phyloP scores from a whole-genome alignment of 2,329 filamentous ascomycete species.

The Chaetomium olivaceum region DNA sequence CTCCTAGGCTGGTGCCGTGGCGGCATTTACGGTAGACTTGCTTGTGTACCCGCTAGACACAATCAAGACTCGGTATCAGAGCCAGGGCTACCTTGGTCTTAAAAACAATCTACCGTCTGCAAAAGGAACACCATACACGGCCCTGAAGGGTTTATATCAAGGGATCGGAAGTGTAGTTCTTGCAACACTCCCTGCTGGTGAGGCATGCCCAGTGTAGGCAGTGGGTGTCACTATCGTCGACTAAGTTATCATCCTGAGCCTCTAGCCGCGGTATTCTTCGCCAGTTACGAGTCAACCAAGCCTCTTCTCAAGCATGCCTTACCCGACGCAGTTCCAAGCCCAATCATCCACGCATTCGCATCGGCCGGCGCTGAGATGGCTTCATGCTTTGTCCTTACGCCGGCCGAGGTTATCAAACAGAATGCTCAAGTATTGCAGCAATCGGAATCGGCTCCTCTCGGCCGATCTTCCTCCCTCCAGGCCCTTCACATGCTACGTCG shows the following conservation, averaged over 20 bases:
- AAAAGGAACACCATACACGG: slow-evolving; percentile 50
- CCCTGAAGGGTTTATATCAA: slow-evolving; percentile 77
- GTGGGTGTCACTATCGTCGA: background rate
- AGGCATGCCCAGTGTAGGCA: slow-evolving; percentile 18
- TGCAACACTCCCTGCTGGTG: slow-evolving; percentile 84
- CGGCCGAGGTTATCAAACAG: slow-evolving; percentile 89
- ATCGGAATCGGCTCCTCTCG: slow-evolving; percentile 33
- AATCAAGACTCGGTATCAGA: slow-evolving; percentile 83
- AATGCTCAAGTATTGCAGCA: slow-evolving; percentile 78
- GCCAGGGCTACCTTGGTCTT: slow-evolving; percentile 68
- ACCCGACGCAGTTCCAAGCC: slow-evolving; percentile 57
- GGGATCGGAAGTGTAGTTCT: slow-evolving; percentile 82
- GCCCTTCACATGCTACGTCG: slow-evolving; percentile 48
- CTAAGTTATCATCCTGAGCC: background rate
- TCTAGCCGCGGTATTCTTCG: slow-evolving; percentile 81
- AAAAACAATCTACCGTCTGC: slow-evolving; percentile 61
- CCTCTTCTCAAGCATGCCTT: slow-evolving; percentile 55
- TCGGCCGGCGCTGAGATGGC: slow-evolving; percentile 79
- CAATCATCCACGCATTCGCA: slow-evolving; percentile 70
- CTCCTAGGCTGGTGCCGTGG: slow-evolving; percentile 75
- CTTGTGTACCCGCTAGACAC: slow-evolving; percentile 88
- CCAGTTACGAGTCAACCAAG: slow-evolving; percentile 81
- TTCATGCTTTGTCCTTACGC: slow-evolving; percentile 82
- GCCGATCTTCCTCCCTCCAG: slow-evolving; percentile 47
- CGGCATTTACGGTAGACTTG: slow-evolving; percentile 83